Evolutionary conservation across 495 filamentous ascomycete species (phyloP).

Genomic region (Tuber melanosporum): DNA sequence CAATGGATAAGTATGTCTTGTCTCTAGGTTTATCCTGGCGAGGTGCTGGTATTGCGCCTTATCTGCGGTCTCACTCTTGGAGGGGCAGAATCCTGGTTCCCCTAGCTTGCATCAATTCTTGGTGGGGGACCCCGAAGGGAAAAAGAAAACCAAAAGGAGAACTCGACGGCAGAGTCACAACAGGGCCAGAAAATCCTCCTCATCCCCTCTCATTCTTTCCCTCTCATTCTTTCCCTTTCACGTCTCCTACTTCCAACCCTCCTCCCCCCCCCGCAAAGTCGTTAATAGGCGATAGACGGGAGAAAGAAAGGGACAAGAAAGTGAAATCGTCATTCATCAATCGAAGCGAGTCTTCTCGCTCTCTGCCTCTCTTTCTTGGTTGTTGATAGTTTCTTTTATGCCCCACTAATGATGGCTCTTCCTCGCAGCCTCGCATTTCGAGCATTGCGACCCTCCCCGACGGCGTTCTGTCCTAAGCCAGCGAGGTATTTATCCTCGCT

Average conservation of each 20-base stretch:
- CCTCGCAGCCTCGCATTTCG: slow-evolving; percentile 36
- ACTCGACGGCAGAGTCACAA: background rate
- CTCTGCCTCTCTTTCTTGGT: background rate
- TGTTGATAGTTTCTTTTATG: background rate
- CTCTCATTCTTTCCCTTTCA: slow-evolving; percentile 19
- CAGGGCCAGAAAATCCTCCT: background rate
- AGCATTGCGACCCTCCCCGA: slow-evolving; percentile 28
- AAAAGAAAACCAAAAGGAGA: background rate
- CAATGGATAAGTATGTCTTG: background rate
- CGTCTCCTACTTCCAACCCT: slow-evolving; percentile 9
- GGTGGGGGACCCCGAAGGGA: background rate
- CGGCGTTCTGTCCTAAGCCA: slow-evolving; percentile 27
- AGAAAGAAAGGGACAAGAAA: background rate
- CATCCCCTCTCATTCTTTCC: slow-evolving; percentile 11
- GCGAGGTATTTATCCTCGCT: slow-evolving; percentile 37
- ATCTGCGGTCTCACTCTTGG: background rate
- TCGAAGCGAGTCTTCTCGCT: background rate
- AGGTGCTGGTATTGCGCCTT: background rate
- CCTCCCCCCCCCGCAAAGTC: background rate
- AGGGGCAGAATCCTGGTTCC: background rate
- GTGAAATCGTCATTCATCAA: background rate
- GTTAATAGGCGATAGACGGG: background rate
- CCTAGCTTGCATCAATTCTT: background rate
- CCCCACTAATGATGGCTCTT: slow-evolving; percentile 28
- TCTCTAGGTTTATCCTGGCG: background rate